Evolutionary conservation across 768 basidiomycete genomes (phyloP).

Genomic region (Psilocybe tampanensis): DNA sequence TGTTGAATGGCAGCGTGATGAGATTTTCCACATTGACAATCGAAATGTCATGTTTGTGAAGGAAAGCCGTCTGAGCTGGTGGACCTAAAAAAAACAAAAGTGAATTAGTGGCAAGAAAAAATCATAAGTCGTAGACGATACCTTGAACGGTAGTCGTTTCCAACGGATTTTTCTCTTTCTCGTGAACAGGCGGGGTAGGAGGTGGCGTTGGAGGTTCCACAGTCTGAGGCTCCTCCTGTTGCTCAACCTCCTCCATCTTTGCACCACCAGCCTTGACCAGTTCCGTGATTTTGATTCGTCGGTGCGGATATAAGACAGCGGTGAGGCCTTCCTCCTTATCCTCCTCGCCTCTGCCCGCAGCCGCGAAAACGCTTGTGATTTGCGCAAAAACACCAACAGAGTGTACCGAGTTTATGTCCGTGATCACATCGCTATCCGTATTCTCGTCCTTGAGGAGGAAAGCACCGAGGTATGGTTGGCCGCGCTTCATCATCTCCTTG

Average conservation of each 20-base stretch:
- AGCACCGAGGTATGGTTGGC: conserved; percentile 96
- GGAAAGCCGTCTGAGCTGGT: conserved; percentile 82
- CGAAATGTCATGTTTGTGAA: conserved; percentile 80
- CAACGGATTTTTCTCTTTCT: conserved; percentile 18
- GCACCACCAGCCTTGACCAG: conserved; percentile 68
- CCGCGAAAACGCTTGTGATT: conserved; percentile 90
- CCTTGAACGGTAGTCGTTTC: not conserved
- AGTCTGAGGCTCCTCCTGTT: conserved; percentile 47
- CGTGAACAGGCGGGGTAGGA: conserved; percentile 24
- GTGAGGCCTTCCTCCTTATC: conserved; percentile 90
- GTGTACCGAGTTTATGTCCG: conserved; percentile 85
- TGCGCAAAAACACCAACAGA: conserved; percentile 96
- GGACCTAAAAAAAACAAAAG: conserved; percentile 51
- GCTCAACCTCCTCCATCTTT: conserved; percentile 29
- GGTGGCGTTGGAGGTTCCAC: conserved; percentile 52
- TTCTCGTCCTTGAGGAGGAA: conserved; percentile 96
- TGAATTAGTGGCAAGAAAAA: not conserved
- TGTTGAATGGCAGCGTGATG: conserved; percentile 77
- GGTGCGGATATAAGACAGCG: conserved; percentile 91
- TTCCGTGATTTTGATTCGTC: conserved; percentile 86
- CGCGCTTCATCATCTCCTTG: conserved; percentile 95
- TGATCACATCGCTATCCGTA: conserved; percentile 90
- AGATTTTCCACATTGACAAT: conserved; percentile 90
- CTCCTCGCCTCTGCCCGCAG: conserved; percentile 53
- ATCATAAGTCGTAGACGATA: not conserved